A percentile compares a stretch with the other conserved stretches of the same genome.
Evolutionary conservation across 306 rosid species (phyloP).

Genomic region (Ormosia emarginata): DNA sequence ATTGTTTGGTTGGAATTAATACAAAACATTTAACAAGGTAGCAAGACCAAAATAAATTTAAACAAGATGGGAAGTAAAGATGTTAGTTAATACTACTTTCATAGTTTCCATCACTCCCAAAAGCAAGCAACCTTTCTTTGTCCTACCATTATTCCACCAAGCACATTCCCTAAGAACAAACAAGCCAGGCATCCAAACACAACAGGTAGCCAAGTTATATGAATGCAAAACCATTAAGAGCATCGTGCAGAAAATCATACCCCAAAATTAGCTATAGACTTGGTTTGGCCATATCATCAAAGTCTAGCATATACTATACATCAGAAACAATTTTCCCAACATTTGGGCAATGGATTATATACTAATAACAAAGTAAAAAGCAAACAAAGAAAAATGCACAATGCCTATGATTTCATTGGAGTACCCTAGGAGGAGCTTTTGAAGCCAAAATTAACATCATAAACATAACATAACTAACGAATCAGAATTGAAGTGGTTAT

Average conservation of each 20-base stretch:
- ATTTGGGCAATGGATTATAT: neutral
- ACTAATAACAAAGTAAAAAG: neutral
- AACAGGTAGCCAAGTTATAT: neutral
- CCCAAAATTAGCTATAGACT: neutral
- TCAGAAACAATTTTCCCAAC: neutral
- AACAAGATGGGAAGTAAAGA: neutral
- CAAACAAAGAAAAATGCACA: neutral
- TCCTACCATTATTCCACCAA: neutral
- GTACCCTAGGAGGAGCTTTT: neutral
- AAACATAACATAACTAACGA: neutral
- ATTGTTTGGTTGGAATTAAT: neutral
- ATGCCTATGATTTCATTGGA: neutral
- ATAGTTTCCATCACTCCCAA: neutral
- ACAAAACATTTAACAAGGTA: neutral
- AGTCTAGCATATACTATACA: neutral
- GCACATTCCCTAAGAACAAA: neutral
- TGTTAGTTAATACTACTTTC: neutral
- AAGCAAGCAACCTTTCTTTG: neutral
- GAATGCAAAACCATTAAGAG: neutral
- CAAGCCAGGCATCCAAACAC: neutral
- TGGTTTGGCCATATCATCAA: neutral
- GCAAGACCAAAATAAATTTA: neutral
- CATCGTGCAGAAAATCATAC: neutral
- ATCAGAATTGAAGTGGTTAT: slow-evolving; percentile 2
- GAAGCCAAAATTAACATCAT: slow-evolving; percentile 19